phyloP scores from a whole-genome alignment of 2,329 filamentous ascomycete species.

The Leptographium galeiforme region DNA sequence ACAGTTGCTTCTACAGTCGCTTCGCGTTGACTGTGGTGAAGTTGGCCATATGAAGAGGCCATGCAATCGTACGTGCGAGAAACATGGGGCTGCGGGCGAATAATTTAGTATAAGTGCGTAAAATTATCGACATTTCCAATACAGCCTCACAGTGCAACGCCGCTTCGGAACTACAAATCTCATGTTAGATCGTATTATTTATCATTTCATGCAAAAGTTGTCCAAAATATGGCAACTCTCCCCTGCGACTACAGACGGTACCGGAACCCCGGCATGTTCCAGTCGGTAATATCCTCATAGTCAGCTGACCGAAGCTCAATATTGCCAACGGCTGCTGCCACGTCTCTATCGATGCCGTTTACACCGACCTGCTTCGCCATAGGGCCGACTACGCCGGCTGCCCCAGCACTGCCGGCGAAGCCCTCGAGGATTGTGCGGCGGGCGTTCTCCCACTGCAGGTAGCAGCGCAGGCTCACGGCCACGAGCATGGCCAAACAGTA shows the following conservation, averaged over 20 bases:
- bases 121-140: too few relatives aligned
- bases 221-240: too few relatives aligned
- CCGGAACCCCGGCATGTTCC: slow-evolving; percentile 43
- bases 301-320: slow-evolving; percentile 28
- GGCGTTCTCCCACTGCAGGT: slow-evolving; percentile 32
- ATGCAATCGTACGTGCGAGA: too few relatives aligned
- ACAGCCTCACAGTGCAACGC: too few relatives aligned
- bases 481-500: slow-evolving; percentile 36
- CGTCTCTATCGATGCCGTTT: slow-evolving; percentile 10
- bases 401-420: slow-evolving; percentile 28
- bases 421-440: slow-evolving; percentile 29
- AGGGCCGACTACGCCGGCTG: slow-evolving; percentile 24
- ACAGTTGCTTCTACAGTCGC: too few relatives aligned
- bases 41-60: too few relatives aligned
- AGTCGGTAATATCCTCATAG: slow-evolving; percentile 47
- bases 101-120: too few relatives aligned
- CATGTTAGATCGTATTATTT: too few relatives aligned
- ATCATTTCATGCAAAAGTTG: too few relatives aligned
- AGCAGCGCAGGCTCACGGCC: slow-evolving; percentile 28
- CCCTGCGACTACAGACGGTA: slow-evolving; percentile 25
- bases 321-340: slow-evolving; percentile 19
- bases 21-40: too few relatives aligned
- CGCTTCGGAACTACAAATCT: too few relatives aligned
- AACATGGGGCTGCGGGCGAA: too few relatives aligned
- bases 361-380: slow-evolving; percentile 21